Evolutionary conservation across 176 grass and related monocot species (phyloP), one percentile per base, ranked within the genome.

Genomic region (Zea luxurians): DNA sequence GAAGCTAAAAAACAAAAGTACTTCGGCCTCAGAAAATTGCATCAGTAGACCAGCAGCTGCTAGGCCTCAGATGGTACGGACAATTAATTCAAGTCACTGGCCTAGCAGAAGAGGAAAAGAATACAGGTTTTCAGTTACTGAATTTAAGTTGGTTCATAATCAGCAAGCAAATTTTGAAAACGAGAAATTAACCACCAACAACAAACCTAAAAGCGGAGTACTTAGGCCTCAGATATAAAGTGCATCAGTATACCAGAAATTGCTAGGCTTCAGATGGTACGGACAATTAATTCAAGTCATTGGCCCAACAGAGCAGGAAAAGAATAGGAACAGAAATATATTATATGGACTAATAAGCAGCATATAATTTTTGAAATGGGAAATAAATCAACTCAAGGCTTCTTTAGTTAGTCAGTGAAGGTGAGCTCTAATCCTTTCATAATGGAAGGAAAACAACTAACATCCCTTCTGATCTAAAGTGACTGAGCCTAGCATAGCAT

Each of bases 31-130:
- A 64, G 36, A 18, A 37, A 73, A 47, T 13, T 67, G 13, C 61
- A 83, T 67, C 71, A 78, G n/a, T 60, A 43, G 43, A 70, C 74
- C 45, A 77, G 66, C 55, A 42, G 41, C 35, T n/a, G 54, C 36
- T 44, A 37, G 57, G 13, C 66, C n/a, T 84, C 66, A 84, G 57
- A 78, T 78, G 74, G 74, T 84, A 84, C 45, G 66, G 74, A 78
- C 74, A 78, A 78, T 45, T 53, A 64, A 36, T 78, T 78, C 74
- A 71, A 78, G 35, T 84, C 57, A 78, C 71, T 64, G 65, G 74
- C 74, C 74, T 10, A 70, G 12, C 2, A n/a, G 3, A 68, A 15
- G 17, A 48, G 41, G 48, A 37, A 68, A 83, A 47, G 5, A 47
- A 37, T 10, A 73, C 10, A 2, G 3, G 9, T 10, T 37, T 8